Evolutionary conservation across 192 early-diverging fungal genomes (phyloP).

Genomic region (Piromyces sp.): DNA sequence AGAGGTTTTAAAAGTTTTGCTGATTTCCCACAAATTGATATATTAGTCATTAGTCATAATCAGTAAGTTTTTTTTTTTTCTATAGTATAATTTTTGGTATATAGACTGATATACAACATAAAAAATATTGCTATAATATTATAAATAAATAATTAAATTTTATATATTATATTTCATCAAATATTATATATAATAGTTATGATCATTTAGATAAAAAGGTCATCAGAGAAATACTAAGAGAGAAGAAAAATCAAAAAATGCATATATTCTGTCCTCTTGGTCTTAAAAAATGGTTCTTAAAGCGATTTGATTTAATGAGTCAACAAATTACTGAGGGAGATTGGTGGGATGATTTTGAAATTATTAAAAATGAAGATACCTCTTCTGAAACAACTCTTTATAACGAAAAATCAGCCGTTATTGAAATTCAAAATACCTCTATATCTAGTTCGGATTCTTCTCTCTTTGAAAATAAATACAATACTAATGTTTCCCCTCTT

Average conservation of each 20-base stretch:
- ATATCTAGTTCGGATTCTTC: too few relatives aligned
- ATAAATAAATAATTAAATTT: too few relatives aligned
- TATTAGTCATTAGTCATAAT: not conserved
- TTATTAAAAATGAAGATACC: not conserved
- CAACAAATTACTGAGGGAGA: not conserved
- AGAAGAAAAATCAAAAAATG: not conserved
- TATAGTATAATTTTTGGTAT: too few relatives aligned
- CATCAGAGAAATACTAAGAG: not conserved
- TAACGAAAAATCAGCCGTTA: too few relatives aligned
- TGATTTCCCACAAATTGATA: not conserved
- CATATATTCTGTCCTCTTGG: not conserved
- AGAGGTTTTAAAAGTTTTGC: not conserved
- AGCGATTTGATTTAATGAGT: not conserved
- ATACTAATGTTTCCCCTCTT: too few relatives aligned
- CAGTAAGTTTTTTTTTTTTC: not conserved
- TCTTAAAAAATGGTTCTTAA: not conserved
- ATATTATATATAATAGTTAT: too few relatives aligned
- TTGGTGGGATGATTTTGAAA: not conserved
- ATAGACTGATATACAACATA: too few relatives aligned
- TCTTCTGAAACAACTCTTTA: not conserved
- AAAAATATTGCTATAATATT: too few relatives aligned
- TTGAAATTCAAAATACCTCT: too few relatives aligned
- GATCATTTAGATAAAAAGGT: not conserved
- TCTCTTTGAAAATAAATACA: too few relatives aligned
- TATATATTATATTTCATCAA: too few relatives aligned